Base-by-base conservation (phyloP, 2,329 filamentous ascomycete genomes). In the Catunica adiposa region DNA sequence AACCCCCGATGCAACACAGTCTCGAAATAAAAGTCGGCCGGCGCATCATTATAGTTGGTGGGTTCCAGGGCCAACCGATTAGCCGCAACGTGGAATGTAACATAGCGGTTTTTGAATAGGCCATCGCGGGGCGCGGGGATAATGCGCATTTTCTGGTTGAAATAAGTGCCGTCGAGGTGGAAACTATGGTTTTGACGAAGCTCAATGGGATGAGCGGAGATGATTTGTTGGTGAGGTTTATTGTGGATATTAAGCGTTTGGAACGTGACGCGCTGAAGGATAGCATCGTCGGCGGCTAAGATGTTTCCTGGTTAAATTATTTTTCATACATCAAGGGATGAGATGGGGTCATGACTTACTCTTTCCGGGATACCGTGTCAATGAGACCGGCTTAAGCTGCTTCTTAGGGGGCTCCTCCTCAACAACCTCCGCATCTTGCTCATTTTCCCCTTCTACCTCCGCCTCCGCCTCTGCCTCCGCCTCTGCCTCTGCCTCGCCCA, bases 211-310 rank as follows among this genome's bases (percentile, higher is more conserved):
- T 59, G 57, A 17, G 57, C 51, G 25, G 40, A 29, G 17, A 94
- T 70, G 58, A 83, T 82, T 61, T 79, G 81, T 62, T 89, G 80
- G 50, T 74, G 77, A 1, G 76, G 68, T 1, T 85, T 80, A 8
- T 92, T 70, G 57, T 80, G 83, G 56, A 92, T 71, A 4, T 86
- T 85, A 44, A 84, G 72, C 3, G 82, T 86, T 62, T 90, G 84
- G 51, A 58, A 58, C 42, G 57, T 53, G 7, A 58, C 57, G 15
- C 53, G 54, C 17, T 58, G 53, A n/a, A 58, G 29, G 25, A 56
- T 56, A 20, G 57, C 53, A 31, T 55, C 54, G 25, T 52, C 11
- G 17, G 23, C 31, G 38, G 50, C 31, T 52, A n/a, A 48, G 22
- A 9, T 6, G 26, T 48, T 23, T 3, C 17, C 26, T 23, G 26